phyloP scores from a whole-genome alignment of 768 basidiomycete genomes.

The Russula sp. region DNA sequence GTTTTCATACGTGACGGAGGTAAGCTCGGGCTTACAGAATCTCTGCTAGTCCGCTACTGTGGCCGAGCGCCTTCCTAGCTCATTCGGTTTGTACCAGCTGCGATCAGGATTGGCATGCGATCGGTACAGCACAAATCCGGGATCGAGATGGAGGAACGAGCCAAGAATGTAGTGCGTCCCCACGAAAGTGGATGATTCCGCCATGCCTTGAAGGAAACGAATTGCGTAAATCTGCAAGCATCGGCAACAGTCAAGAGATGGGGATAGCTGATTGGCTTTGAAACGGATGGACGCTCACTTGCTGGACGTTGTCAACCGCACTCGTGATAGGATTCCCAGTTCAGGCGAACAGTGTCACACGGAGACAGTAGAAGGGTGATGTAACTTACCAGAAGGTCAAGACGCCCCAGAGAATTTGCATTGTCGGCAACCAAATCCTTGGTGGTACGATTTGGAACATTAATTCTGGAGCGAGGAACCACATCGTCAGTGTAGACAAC shows the following conservation, averaged over 20 bases:
- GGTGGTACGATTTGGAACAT: constrained; percentile 59
- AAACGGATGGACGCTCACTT: constrained; percentile 34
- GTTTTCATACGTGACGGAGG: background rate
- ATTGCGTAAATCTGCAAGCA: constrained; percentile 52
- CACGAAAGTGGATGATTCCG: constrained; percentile 71
- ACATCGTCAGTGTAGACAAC: background rate
- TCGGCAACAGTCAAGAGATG: background rate
- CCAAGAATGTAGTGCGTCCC: constrained; percentile 70
- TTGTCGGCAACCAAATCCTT: constrained; percentile 58
- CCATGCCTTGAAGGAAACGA: constrained; percentile 66
- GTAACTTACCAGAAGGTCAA: constrained; percentile 52
- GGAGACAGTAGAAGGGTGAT: constrained; percentile 16
- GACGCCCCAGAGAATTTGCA: constrained; percentile 61
- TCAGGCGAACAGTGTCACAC: background rate
- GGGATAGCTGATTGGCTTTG: background rate
- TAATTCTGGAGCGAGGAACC: constrained; percentile 38
- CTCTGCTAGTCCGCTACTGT: constrained; percentile 57
- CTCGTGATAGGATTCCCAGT: constrained; percentile 41
- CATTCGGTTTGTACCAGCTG: constrained; percentile 66
- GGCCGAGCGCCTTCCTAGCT: constrained; percentile 65
- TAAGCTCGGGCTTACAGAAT: constrained; percentile 42
- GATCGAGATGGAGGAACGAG: constrained; percentile 41
- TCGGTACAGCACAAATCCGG: too few species aligned
- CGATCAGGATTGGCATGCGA: constrained; percentile 4
- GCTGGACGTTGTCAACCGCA: constrained; percentile 47